These are phyloP conservation scores for Saksenaea vasiformis DNA, from an alignment of 371 early-diverging fungal genomes.

Conservation along the genomic window DNA sequence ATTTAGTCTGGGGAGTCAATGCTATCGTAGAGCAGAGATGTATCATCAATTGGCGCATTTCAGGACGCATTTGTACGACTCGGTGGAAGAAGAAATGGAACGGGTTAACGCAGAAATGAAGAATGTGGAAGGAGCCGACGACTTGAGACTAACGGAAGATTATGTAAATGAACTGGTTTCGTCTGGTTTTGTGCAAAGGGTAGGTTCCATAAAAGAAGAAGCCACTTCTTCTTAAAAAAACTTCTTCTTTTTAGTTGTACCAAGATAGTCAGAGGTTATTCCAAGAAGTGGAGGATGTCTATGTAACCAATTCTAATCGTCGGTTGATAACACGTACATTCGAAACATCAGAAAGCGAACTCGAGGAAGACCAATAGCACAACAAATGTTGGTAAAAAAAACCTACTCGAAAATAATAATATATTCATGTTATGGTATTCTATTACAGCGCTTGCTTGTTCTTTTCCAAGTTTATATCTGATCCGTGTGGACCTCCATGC, in stretches of 20 bases:
- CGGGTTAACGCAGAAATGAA: neutral
- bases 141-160: neutral
- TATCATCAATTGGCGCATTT: constrained; percentile 25
- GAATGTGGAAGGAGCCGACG: neutral
- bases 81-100: constrained; percentile 17
- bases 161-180: constrained; percentile 5
- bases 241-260: neutral
- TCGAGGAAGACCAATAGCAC: neutral
- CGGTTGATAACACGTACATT: neutral
- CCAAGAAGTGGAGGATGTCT: neutral
- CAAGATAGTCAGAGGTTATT: neutral
- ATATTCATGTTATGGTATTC: no score
- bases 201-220: neutral
- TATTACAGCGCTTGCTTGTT: no score
- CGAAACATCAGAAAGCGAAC: neutral
- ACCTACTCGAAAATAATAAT: no score
- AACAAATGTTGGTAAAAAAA: no score
- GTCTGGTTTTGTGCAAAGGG: constrained; percentile 10
- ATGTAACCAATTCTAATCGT: neutral
- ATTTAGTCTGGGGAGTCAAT: constrained; percentile 21
- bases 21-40: constrained; percentile 23
- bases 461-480: no score
- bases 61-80: constrained; percentile 18
- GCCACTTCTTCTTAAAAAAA: neutral
- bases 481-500: no score